These are phyloP conservation scores for Claviceps quebecensis DNA, from an alignment of 2,329 filamentous ascomycete genomes.

Conservation along the genomic window DNA sequence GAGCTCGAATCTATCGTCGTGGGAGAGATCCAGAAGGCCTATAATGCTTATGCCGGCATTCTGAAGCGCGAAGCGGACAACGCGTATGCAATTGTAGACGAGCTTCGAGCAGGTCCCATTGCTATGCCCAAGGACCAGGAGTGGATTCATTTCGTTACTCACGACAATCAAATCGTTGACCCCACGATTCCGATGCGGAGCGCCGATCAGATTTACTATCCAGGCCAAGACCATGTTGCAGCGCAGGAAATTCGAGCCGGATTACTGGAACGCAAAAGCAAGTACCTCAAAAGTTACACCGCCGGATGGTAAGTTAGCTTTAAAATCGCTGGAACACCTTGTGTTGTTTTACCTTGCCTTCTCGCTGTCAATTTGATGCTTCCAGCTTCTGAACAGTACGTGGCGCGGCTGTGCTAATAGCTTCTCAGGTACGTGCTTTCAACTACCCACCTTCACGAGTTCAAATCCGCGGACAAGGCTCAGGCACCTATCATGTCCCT, in stretches of 20 bases:
- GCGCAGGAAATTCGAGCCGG: constrained; percentile 77
- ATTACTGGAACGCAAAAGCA: constrained; percentile 92
- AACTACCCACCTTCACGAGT: constrained; percentile 93
- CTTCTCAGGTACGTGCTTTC: constrained; percentile 77
- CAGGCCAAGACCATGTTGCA: constrained; percentile 73
- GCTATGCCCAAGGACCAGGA: constrained; percentile 90
- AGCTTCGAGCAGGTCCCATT: constrained; percentile 70
- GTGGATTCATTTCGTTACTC: constrained; percentile 71
- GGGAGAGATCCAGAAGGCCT: constrained; percentile 94
- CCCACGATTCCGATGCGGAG: constrained; percentile 66
- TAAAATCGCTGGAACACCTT: not conserved
- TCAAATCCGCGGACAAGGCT: constrained; percentile 91
- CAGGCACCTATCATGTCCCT: constrained; percentile 93
- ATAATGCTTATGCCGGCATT: constrained; percentile 85
- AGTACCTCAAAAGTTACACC: constrained; percentile 95
- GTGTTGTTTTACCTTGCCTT: not conserved
- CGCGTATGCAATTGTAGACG: constrained; percentile 62
- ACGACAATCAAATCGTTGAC: constrained; percentile 76
- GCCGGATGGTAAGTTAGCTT: constrained; percentile 62
- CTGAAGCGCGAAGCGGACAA: constrained; percentile 83
- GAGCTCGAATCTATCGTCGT: constrained; percentile 95
- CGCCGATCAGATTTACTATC: constrained; percentile 75
- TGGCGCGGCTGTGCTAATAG: not conserved
- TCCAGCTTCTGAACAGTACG: constrained; percentile 4
- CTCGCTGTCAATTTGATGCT: not conserved